Percentiles rank a stretch among this genome's conserved stretches.
These are phyloP conservation scores for Apophysomyces trapeziformis DNA, from an alignment of 371 early-diverging fungal genomes.

Conservation along the genomic window DNA sequence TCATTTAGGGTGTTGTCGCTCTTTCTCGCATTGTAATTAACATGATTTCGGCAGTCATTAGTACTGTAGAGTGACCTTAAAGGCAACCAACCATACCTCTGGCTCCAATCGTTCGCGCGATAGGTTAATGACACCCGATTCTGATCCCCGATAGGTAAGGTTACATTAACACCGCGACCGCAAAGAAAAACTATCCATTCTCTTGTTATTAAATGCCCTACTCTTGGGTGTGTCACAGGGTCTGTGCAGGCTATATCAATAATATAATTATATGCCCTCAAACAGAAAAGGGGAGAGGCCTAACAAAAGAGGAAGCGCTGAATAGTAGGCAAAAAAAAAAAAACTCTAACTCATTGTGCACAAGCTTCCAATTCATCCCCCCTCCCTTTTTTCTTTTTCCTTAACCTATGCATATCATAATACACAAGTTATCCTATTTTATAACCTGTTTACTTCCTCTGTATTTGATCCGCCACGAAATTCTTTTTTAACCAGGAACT, in stretches of 20 bases:
- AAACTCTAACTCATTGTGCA: background rate
- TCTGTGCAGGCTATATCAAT: background rate
- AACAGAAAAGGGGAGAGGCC: background rate
- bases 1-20: no score
- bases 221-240: background rate
- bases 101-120: background rate
- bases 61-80: background rate
- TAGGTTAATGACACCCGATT: background rate
- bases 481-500: background rate
- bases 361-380: background rate
- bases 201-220: background rate
- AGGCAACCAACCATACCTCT: background rate
- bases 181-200: background rate
- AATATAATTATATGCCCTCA: background rate
- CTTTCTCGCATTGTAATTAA: no score
- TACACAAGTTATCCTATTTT: background rate
- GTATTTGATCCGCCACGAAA: constrained; percentile 4
- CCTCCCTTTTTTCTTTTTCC: background rate
- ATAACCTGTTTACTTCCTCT: background rate
- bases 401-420: background rate
- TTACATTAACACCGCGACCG: background rate
- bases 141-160: background rate
- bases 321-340: background rate
- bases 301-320: background rate
- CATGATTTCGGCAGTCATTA: background rate